phyloP scores from a whole-genome alignment of 768 basidiomycete species.

The Trametes cubensis region DNA sequence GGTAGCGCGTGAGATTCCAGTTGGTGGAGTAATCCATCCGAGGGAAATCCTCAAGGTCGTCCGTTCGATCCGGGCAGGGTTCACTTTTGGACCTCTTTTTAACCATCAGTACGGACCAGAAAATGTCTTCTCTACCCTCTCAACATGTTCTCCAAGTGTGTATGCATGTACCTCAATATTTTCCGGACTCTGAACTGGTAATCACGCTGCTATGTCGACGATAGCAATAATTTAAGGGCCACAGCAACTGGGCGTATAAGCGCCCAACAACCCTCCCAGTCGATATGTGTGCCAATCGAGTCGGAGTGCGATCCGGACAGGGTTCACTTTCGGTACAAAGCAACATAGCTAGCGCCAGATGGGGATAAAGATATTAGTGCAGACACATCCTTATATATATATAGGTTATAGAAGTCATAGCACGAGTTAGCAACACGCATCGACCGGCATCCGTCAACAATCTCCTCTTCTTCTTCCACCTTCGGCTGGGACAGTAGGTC shows the following conservation, averaged over 20 bases:
- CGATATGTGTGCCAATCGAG: too few species aligned
- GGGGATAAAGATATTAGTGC: too few species aligned
- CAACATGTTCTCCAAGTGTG: background rate
- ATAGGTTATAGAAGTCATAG: slow-evolving; percentile 6
- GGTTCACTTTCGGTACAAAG: too few species aligned
- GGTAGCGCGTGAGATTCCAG: slow-evolving; percentile 29
- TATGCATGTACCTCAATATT: background rate
- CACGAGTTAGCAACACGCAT: slow-evolving; percentile 2
- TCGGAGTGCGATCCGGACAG: too few species aligned
- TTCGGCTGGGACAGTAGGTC: background rate
- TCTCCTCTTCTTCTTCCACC: background rate
- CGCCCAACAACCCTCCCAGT: too few species aligned
- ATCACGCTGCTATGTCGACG: too few species aligned
- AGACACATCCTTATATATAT: too few species aligned
- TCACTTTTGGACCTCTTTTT: slow-evolving; percentile 14
- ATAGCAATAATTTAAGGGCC: too few species aligned
- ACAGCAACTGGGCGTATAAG: too few species aligned
- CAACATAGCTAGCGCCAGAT: too few species aligned
- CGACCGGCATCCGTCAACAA: background rate
- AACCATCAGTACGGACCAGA: background rate
- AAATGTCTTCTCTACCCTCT: background rate
- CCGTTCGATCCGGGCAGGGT: slow-evolving; percentile 31
- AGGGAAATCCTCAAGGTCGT: slow-evolving; percentile 28
- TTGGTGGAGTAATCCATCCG: slow-evolving; percentile 4
- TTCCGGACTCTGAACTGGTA: too few species aligned